These are phyloP conservation scores for Cylindrotheca fusiformis DNA, from an alignment of 108 stramenopile species.

Conservation along the genomic window DNA sequence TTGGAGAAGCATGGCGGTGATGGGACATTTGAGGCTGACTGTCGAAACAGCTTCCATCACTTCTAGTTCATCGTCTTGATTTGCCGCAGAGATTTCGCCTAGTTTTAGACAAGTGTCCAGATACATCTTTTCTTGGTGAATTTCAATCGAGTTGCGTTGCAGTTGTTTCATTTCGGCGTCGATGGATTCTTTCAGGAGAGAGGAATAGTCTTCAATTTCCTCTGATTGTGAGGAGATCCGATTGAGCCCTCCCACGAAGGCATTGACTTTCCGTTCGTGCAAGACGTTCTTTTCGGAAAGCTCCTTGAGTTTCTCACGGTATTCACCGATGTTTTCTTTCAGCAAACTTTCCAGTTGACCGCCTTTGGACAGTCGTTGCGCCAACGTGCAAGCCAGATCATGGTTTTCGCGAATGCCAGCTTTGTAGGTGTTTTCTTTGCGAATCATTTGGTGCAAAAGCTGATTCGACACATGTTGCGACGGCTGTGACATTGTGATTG, in stretches of 20 bases:
- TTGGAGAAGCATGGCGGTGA: conserved; percentile 52
- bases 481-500: no score
- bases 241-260: conserved; percentile 11
- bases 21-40: conserved; percentile 51
- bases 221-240: background rate
- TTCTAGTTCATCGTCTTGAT: conserved; percentile 32
- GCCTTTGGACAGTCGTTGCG: conserved; percentile 34
- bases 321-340: conserved; percentile 21
- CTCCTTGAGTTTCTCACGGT: conserved; percentile 43
- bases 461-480: no score
- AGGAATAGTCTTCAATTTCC: conserved; percentile 16
- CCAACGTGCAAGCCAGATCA: conserved; percentile 22
- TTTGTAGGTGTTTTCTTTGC: conserved; percentile 32
- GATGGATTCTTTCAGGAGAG: conserved; percentile 7
- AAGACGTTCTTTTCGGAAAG: conserved; percentile 49
- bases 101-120: conserved; percentile 11
- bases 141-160: background rate
- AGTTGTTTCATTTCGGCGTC: conserved; percentile 4
- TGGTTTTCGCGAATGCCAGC: conserved; percentile 38
- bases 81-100: background rate
- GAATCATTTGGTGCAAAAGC: conserved; percentile 7
- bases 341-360: conserved; percentile 39
- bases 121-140: conserved; percentile 22
- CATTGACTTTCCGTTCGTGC: conserved; percentile 23
- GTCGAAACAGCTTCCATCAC: conserved; percentile 8